phyloP scores from a whole-genome alignment of 371 early-diverging fungal genomes.

The Actinomortierella wolfii region DNA sequence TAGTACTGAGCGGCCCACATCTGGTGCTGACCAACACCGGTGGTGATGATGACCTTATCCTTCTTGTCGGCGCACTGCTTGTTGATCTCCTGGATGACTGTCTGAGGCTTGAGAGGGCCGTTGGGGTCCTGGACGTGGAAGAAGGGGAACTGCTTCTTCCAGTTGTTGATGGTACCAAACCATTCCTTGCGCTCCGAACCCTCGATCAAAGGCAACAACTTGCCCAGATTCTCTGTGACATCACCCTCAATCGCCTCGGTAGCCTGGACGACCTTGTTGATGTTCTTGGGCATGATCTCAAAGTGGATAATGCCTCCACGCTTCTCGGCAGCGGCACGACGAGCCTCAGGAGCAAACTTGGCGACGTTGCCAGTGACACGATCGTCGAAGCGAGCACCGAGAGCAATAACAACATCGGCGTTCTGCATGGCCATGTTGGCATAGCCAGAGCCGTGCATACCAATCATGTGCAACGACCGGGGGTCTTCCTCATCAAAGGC shows the following conservation, averaged over 20 bases:
- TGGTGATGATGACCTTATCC: constrained; percentile 92
- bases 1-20: constrained; percentile 95
- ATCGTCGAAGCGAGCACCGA: constrained; percentile 98
- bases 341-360: constrained; percentile 93
- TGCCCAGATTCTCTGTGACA: constrained; percentile 81
- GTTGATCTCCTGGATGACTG: constrained; percentile 90
- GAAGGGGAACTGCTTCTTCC: constrained; percentile 95
- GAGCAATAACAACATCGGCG: constrained; percentile 92
- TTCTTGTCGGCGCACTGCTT: constrained; percentile 79
- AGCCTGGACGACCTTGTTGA: constrained; percentile 95
- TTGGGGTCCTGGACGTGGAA: constrained; percentile 61
- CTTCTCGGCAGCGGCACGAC: constrained; percentile 83
- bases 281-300: constrained; percentile 98
- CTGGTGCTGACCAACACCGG: constrained; percentile 98
- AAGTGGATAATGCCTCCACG: constrained; percentile 97
- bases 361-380: constrained; percentile 93
- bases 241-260: constrained; percentile 95
- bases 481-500: constrained; percentile 91
- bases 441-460: constrained; percentile 97
- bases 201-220: constrained; percentile 80
- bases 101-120: constrained; percentile 85
- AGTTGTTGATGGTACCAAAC: constrained; percentile 76
- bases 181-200: constrained; percentile 76
- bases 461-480: constrained; percentile 94
- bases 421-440: constrained; percentile 97